Evolutionary conservation across 1,284 basidiomycete genomes (phyloP).

Genomic region (Termitomyces sp.): DNA sequence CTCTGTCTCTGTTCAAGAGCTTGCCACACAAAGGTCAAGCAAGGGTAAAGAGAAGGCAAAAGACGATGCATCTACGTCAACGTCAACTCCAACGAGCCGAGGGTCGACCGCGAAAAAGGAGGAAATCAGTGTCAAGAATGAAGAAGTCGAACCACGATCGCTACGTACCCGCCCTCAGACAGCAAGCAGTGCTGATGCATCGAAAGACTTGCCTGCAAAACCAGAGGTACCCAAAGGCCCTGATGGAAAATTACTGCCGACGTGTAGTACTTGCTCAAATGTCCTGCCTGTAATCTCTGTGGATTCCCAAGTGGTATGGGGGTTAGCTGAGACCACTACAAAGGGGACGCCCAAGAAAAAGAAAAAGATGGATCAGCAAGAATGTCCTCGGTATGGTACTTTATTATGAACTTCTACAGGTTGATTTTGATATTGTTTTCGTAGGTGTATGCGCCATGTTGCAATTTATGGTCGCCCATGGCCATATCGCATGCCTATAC

Average conservation of each 20-base stretch:
- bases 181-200: constrained; percentile 30
- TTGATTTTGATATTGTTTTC: background rate
- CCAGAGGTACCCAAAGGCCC: constrained; percentile 41
- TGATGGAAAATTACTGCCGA: constrained; percentile 57
- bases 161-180: constrained; percentile 43
- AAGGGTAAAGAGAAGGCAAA: constrained; percentile 26
- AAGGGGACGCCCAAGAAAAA: constrained; percentile 48
- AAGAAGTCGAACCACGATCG: constrained; percentile 45
- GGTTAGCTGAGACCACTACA: constrained; percentile 34
- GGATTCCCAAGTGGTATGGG: constrained; percentile 69
- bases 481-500: constrained; percentile 56
- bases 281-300: constrained; percentile 69
- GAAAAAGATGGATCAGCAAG: constrained; percentile 46
- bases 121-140: constrained; percentile 41
- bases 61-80: constrained; percentile 14
- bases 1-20: constrained; percentile 22
- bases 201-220: constrained; percentile 30
- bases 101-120: constrained; percentile 26
- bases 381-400: constrained; percentile 64
- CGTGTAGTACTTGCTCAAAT: constrained; percentile 61
- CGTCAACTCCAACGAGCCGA: constrained; percentile 9
- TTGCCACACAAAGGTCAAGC: constrained; percentile 21
- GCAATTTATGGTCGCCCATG: constrained; percentile 68
- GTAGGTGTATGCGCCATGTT: constrained; percentile 69
- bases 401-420: constrained; percentile 12